These are phyloP conservation scores for Asterella californica DNA, from an alignment of 225 moss, liverwort and hornwort species.

Conservation along the genomic window DNA sequence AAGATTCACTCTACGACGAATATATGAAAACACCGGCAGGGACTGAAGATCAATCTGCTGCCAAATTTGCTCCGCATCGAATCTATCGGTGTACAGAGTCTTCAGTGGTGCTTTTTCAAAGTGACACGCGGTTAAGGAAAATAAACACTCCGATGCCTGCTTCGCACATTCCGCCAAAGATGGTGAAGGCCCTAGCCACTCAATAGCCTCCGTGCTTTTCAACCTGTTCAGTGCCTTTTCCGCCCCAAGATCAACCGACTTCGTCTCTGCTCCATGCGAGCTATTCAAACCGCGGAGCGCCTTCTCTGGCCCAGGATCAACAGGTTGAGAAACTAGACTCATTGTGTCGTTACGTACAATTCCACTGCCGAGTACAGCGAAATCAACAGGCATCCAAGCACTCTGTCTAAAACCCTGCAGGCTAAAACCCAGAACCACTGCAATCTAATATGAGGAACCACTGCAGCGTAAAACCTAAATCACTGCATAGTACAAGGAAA, in stretches of 20 bases:
- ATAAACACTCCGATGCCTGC: conserved; percentile 67
- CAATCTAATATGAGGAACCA: too few relatives aligned
- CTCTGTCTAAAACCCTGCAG: too few relatives aligned
- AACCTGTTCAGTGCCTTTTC: conserved; percentile 46
- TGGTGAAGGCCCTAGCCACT: conserved; percentile 63
- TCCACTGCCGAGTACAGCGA: too few relatives aligned
- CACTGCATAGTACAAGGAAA: too few relatives aligned
- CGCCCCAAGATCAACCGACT: neutral
- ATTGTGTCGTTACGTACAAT: too few relatives aligned
- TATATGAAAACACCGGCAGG: conserved; percentile 48
- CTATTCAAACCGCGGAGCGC: too few relatives aligned
- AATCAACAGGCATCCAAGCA: too few relatives aligned
- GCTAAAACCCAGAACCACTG: too few relatives aligned
- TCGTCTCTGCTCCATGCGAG: conserved; percentile 1
- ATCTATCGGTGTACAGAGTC: conserved; percentile 65
- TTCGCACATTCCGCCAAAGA: conserved; percentile 55
- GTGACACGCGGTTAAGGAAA: conserved; percentile 54
- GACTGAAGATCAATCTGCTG: conserved; percentile 96
- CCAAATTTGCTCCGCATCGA: conserved; percentile 96
- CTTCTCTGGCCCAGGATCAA: too few relatives aligned
- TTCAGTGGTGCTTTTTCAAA: conserved; percentile 58
- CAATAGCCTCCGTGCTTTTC: conserved; percentile 55
- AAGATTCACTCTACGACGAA: conserved; percentile 53
- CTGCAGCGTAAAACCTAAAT: too few relatives aligned
- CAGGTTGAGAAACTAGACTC: too few relatives aligned